phyloP scores from a whole-genome alignment of 1,284 basidiomycete genomes.

The Microbotryomycetes sp. region DNA sequence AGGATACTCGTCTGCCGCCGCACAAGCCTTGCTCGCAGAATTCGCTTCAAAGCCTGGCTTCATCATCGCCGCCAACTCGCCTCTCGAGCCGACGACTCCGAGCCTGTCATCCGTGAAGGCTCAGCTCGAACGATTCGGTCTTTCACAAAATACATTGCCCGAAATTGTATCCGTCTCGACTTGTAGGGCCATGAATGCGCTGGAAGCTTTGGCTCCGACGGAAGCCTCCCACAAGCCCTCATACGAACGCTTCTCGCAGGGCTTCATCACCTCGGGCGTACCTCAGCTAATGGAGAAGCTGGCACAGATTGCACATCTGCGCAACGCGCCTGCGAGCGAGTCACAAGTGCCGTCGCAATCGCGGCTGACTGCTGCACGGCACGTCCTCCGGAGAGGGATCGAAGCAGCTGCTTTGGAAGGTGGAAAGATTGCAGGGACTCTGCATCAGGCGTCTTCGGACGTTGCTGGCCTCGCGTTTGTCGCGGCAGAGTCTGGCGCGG shows the following conservation, averaged over 20 bases:
- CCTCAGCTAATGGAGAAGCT: constrained; percentile 11
- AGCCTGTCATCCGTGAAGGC: background rate
- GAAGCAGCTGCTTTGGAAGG: constrained; percentile 12
- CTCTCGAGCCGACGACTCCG: constrained; percentile 5
- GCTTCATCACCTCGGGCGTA: constrained; percentile 17
- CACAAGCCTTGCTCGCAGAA: constrained; percentile 12
- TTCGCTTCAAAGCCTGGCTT: constrained; percentile 21
- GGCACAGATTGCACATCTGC: background rate
- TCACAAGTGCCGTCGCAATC: background rate
- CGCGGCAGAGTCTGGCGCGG: background rate
- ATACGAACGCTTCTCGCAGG: constrained; percentile 15
- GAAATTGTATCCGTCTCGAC: constrained; percentile 14
- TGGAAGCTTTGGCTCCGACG: constrained; percentile 11
- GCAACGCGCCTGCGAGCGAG: background rate
- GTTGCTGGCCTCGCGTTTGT: constrained; percentile 14
- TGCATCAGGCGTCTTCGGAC: constrained; percentile 1
- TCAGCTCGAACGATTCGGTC: background rate
- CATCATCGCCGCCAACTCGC: constrained; percentile 19
- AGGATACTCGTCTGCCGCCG: constrained; percentile 1
- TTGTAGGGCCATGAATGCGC: constrained; percentile 11
- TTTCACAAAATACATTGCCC: background rate
- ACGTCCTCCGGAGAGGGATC: constrained; percentile 12
- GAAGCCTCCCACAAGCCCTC: background rate
- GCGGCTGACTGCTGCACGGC: constrained; percentile 8
- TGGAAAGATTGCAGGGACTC: constrained; percentile 9